Evolutionary conservation across 495 filamentous ascomycete species (phyloP).

Genomic region (Penicillium mononematosum): DNA sequence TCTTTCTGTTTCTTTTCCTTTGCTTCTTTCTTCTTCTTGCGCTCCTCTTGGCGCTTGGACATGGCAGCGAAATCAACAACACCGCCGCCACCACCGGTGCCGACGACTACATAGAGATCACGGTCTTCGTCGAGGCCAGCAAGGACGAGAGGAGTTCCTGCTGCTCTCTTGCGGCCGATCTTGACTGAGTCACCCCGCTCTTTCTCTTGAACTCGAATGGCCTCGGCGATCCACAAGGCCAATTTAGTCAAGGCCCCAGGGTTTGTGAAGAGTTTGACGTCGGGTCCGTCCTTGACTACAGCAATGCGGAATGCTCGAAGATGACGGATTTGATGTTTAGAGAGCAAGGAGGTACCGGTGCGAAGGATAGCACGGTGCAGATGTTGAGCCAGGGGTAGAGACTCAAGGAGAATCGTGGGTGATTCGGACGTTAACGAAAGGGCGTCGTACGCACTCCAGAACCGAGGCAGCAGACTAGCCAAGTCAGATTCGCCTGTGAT

Average conservation of each 20-base stretch:
- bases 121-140: conserved; percentile 84
- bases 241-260: conserved; percentile 90
- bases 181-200: conserved; percentile 69
- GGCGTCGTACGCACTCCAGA: conserved; percentile 94
- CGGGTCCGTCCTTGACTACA: conserved; percentile 91
- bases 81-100: conserved; percentile 72
- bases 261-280: conserved; percentile 84
- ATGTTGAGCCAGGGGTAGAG: conserved; percentile 82
- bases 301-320: conserved; percentile 90
- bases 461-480: conserved; percentile 55
- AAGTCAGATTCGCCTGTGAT: conserved; percentile 35
- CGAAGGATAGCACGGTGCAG: conserved; percentile 91
- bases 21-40: conserved; percentile 57
- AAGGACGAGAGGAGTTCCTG: conserved; percentile 81
- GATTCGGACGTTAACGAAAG: conserved; percentile 52
- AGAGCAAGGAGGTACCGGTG: conserved; percentile 84
- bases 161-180: conserved; percentile 54
- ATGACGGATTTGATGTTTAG: conserved; percentile 91
- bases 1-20: conserved; percentile 61
- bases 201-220: conserved; percentile 82
- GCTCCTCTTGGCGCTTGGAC: conserved; percentile 63
- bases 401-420: conserved; percentile 54
- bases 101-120: conserved; percentile 88
- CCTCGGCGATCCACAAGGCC: conserved; percentile 91
- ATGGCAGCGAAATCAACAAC: conserved; percentile 61